phyloP scores from a whole-genome alignment of 768 basidiomycete species.

The Pulveroboletus sp. region DNA sequence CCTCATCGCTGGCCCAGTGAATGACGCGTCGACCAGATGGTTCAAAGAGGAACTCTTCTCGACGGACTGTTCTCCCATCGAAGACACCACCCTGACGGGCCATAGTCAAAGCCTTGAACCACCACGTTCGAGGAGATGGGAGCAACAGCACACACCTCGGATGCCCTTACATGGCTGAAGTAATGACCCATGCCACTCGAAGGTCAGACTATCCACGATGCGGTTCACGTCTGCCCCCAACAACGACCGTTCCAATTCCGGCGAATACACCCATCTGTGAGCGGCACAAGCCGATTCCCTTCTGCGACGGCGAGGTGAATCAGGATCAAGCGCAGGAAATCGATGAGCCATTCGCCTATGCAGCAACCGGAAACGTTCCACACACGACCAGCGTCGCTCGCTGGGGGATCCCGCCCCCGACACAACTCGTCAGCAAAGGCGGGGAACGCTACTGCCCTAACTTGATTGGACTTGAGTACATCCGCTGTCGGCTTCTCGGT shows the following conservation, averaged over 20 bases:
- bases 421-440: slow-evolving; percentile 23
- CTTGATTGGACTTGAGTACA: slow-evolving; percentile 36
- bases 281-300: slow-evolving; percentile 59
- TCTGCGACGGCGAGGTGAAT: slow-evolving; percentile 60
- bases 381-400: background rate
- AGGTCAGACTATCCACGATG: slow-evolving; percentile 52
- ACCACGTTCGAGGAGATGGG: rapidly evolving
- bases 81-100: slow-evolving; percentile 42
- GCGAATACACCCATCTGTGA: slow-evolving; percentile 57
- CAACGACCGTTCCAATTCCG: slow-evolving; percentile 48
- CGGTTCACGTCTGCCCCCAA: slow-evolving; percentile 57
- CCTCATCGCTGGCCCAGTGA: slow-evolving; percentile 65
- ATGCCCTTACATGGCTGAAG: slow-evolving; percentile 61
- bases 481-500: slow-evolving; percentile 53
- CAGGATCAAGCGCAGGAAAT: slow-evolving; percentile 59
- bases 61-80: slow-evolving; percentile 56
- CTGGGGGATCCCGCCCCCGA: background rate
- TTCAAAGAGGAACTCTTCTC: slow-evolving; percentile 60
- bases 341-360: slow-evolving; percentile 61
- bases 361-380: slow-evolving; percentile 40
- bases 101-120: slow-evolving; percentile 15
- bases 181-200: slow-evolving; percentile 66
- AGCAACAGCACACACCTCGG: slow-evolving; percentile 36
- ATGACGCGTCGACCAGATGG: slow-evolving; percentile 62
- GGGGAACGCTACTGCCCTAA: slow-evolving; percentile 32